Evolutionary conservation across 768 basidiomycete genomes (phyloP).

Genomic region (Boletus eberwhitei): DNA sequence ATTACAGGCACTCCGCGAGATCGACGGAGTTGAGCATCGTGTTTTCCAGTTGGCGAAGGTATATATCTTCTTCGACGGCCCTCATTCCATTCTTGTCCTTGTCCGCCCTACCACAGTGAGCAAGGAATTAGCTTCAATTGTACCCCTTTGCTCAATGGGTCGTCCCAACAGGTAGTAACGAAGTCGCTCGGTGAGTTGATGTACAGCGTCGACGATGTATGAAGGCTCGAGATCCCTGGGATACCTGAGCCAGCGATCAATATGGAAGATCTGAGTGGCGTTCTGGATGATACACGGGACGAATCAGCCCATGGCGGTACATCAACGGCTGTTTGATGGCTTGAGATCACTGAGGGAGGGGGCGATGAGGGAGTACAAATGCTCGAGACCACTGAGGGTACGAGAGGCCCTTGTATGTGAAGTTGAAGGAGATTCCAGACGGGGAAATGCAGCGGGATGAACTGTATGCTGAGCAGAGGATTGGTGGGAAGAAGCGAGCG

Average conservation of each 20-base stretch:
- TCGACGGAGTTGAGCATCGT: slow-evolving; percentile 97
- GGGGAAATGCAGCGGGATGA: too few relatives aligned
- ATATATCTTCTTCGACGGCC: slow-evolving; percentile 85
- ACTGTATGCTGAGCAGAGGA: too few relatives aligned
- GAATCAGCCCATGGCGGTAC: too few relatives aligned
- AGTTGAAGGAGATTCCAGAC: too few relatives aligned
- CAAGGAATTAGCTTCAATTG: slow-evolving; percentile 75
- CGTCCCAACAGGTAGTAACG: slow-evolving; percentile 78
- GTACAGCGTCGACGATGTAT: slow-evolving; percentile 79
- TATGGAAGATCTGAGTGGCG: slow-evolving; percentile 93
- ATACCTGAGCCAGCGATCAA: slow-evolving; percentile 73
- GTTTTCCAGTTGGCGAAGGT: slow-evolving; percentile 88
- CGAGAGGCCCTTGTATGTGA: too few relatives aligned
- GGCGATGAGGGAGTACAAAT: too few relatives aligned
- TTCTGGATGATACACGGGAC: slow-evolving; percentile 79
- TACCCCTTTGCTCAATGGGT: slow-evolving; percentile 67
- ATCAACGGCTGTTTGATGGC: too few relatives aligned
- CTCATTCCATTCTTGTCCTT: slow-evolving; percentile 82
- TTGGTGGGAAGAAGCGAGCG: too few relatives aligned
- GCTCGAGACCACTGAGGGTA: too few relatives aligned
- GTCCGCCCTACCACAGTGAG: slow-evolving; percentile 76
- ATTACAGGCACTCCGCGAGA: slow-evolving; percentile 91
- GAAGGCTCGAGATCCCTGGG: slow-evolving; percentile 88
- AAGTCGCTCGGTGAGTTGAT: slow-evolving; percentile 72
- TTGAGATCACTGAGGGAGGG: too few relatives aligned